Evolutionary conservation across 768 basidiomycete species (phyloP), one percentile per base, ranked within the genome.

Genomic region (Pleurotus djamor): DNA sequence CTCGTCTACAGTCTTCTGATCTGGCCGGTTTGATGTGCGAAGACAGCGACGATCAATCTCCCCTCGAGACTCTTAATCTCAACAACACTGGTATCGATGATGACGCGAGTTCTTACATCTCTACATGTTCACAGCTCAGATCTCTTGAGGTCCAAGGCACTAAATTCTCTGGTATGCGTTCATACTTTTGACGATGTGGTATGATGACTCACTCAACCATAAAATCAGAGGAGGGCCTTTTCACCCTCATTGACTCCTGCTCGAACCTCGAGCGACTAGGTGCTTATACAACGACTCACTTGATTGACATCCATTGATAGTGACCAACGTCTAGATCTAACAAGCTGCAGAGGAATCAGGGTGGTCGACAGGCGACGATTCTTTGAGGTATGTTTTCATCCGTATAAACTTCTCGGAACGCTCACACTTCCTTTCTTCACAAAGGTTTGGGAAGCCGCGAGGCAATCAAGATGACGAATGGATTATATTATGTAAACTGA

Each of bases 81-180:
- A 87, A 83, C 65, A 83, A 85, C 61, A 89, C 88, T 0, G 71
- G 76, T 2, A 75, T 91, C 14, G 86, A 85, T 52, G 88, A 90
- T 58, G 74, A 75, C 1, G 81, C 83, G 4, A 76, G 79, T 1
- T 71, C 68, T 2, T 88, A 74, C 64, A 76, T 91, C 41, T 73
- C 83, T 7, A 66, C 75, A 17, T 91, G 89, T 66, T 63, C 68
- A 4, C 66, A 68, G 2, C 77, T 91, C 37, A 68, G 67, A 32
- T 74, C 72, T 2, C 71, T 91, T 34, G 81, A 80, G 51, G 70
- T 87, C n/a, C 81, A 80, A 0, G 79, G 82, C 6, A 89, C 88
- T 0, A 84, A 79, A 68, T 66, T 91, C 52, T 83, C 84, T 0
- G 74, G 88, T 89, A 61, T 12, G 84, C 55, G n/a, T 38, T 7